Evolutionary conservation across 305 asterid genomes (phyloP).

Genomic region (Plantago lanceolata): DNA sequence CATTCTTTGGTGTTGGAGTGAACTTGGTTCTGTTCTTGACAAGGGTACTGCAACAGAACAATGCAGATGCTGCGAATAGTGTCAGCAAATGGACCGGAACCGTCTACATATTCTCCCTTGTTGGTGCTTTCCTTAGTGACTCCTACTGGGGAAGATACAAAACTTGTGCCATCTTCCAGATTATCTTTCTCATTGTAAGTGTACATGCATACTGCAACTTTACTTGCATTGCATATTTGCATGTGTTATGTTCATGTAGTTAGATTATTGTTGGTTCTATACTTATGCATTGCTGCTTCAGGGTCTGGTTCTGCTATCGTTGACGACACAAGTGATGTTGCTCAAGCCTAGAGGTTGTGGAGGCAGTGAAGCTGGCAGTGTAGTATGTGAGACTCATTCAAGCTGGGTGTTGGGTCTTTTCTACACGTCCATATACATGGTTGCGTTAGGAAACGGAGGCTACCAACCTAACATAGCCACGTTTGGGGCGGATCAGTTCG

Average conservation of each 20-base stretch:
- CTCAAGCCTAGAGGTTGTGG: slow-evolving; percentile 49
- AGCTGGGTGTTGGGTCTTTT: slow-evolving; percentile 41
- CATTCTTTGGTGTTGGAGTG: slow-evolving; percentile 98
- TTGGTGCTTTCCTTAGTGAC: slow-evolving; percentile 94
- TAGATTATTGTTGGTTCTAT: not conserved
- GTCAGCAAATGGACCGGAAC: slow-evolving; percentile 99
- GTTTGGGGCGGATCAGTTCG: slow-evolving; percentile 58
- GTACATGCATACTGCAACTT: too few species aligned
- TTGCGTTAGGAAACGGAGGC: slow-evolving; percentile 57
- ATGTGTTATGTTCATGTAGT: not conserved
- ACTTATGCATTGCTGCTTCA: not conserved
- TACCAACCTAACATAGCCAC: slow-evolving; percentile 59
- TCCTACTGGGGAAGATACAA: slow-evolving; percentile 95
- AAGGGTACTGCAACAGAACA: slow-evolving; percentile 72
- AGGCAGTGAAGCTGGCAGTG: slow-evolving; percentile 20
- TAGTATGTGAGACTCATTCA: slow-evolving; percentile 34
- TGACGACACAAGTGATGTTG: slow-evolving; percentile 44
- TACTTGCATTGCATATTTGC: not conserved
- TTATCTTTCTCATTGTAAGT: slow-evolving; percentile 75
- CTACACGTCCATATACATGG: slow-evolving; percentile 46
- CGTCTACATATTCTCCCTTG: slow-evolving; percentile 89
- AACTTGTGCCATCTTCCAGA: slow-evolving; percentile 88
- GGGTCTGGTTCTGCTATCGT: slow-evolving; percentile 37
- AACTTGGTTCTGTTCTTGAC: slow-evolving; percentile 87
- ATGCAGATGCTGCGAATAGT: slow-evolving; percentile 89